Evolutionary conservation across 2,329 filamentous ascomycete genomes (phyloP).

Genomic region (Talaromyces atroroseus): DNA sequence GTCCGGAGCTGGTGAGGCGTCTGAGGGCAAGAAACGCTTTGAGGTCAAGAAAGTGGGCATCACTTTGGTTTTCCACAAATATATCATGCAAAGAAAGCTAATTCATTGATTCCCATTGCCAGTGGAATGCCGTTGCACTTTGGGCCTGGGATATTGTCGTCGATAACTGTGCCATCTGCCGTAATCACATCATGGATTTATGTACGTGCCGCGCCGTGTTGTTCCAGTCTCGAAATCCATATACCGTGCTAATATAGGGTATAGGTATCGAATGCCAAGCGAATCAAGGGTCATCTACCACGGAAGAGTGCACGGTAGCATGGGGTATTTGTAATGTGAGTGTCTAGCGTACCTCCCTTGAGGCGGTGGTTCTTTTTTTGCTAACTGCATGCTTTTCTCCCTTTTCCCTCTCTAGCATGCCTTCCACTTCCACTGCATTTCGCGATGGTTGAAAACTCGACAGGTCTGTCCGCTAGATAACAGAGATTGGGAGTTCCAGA

Average conservation of each 20-base stretch:
- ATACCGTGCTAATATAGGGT: slow-evolving; percentile 4
- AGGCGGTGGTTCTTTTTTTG: not conserved
- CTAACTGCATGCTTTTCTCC: slow-evolving; percentile 1
- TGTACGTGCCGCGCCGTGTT: slow-evolving; percentile 52
- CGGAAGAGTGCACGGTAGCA: slow-evolving; percentile 95
- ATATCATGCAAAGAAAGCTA: not conserved
- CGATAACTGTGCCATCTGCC: slow-evolving; percentile 98
- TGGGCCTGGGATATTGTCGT: slow-evolving; percentile 99
- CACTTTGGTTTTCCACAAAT: slow-evolving; percentile 13
- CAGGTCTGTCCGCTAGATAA: slow-evolving; percentile 98
- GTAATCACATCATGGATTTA: slow-evolving; percentile 99
- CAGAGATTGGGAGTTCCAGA: slow-evolving; percentile 99
- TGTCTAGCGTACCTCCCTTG: slow-evolving; percentile 17
- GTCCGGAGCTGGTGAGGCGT: slow-evolving; percentile 44
- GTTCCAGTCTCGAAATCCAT: not conserved
- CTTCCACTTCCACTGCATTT: slow-evolving; percentile 99
- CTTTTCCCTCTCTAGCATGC: slow-evolving; percentile 62
- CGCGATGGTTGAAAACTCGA: slow-evolving; percentile 97
- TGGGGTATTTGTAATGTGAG: slow-evolving; percentile 99
- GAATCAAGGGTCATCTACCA: slow-evolving; percentile 94
- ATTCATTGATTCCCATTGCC: slow-evolving; percentile 13
- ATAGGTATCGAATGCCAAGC: slow-evolving; percentile 95
- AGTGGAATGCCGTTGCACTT: slow-evolving; percentile 98
- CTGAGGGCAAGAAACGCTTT: slow-evolving; percentile 84
- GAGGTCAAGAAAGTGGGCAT: slow-evolving; percentile 89